A percentile compares a stretch with the other conserved stretches of the same genome.
phyloP scores from a whole-genome alignment of 2,329 filamentous ascomycete species.

The Cordyceps javanica region DNA sequence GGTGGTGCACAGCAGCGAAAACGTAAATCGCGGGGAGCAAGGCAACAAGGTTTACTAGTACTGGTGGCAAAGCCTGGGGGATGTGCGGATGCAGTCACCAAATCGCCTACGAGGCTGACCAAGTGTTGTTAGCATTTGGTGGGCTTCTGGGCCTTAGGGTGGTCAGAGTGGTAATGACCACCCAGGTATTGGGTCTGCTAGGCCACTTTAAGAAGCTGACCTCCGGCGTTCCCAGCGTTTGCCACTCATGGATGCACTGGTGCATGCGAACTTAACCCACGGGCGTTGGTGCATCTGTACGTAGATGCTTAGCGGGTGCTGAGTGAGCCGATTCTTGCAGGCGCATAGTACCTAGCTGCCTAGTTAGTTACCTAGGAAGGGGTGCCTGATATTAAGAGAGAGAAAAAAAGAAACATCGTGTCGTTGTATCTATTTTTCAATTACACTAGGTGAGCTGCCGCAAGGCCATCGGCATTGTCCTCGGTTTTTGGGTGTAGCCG shows the following conservation, averaged over 20 bases:
- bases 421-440: no score
- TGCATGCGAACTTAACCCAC: no score
- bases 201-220: neutral
- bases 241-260: neutral
- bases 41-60: neutral
- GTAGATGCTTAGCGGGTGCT: neutral
- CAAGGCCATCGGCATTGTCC: no score
- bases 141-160: neutral
- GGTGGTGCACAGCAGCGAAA: neutral
- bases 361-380: no score
- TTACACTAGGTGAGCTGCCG: neutral
- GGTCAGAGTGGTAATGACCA: neutral
- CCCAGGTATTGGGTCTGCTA: neutral
- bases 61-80: slow-evolving; percentile 11
- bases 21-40: slow-evolving; percentile 4
- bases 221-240: neutral
- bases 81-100: no score
- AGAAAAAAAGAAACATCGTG: neutral
- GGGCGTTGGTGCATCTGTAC: no score
- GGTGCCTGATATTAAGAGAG: no score
- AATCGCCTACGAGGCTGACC: no score
- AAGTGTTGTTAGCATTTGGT: neutral
- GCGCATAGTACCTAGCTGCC: neutral
- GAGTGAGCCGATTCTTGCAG: neutral
- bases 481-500: no score